Percentiles rank a stretch among this genome's conserved stretches.
Evolutionary conservation across 768 basidiomycete genomes (phyloP).

Genomic region (Tylopilus vinaceipallidus): DNA sequence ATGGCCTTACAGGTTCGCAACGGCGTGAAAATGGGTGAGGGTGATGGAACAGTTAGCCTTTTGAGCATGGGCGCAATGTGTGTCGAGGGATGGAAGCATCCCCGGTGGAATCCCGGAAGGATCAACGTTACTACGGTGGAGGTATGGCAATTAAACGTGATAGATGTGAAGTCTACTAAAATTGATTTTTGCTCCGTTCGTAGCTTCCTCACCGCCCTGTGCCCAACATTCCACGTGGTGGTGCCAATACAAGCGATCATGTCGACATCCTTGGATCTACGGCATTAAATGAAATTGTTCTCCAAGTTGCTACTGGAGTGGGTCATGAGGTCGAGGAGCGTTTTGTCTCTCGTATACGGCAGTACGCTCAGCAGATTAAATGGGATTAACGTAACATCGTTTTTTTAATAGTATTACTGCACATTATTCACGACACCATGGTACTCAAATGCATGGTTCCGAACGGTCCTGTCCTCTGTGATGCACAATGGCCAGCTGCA

Average conservation of each 20-base stretch:
- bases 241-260: constrained; percentile 89
- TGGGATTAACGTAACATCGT: constrained; percentile 59
- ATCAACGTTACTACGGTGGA: constrained; percentile 86
- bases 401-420: constrained; percentile 3
- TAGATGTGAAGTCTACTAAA: constrained; percentile 1
- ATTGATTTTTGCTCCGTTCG: constrained; percentile 9
- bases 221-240: constrained; percentile 75
- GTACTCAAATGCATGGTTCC: constrained; percentile 2
- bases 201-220: constrained; percentile 82
- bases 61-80: constrained; percentile 95
- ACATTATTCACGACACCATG: not conserved
- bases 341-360: constrained; percentile 74
- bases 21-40: constrained; percentile 92
- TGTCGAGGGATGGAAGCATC: constrained; percentile 88
- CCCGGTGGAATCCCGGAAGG: constrained; percentile 89
- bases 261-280: constrained; percentile 83
- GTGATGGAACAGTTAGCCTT: constrained; percentile 90
- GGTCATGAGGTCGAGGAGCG: constrained; percentile 68
- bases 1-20: constrained; percentile 51
- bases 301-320: constrained; percentile 85
- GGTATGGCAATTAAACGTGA: constrained; percentile 41
- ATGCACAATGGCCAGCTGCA: no score
- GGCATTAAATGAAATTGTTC: constrained; percentile 82
- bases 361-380: constrained; percentile 68
- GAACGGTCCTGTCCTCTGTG: no score